Evolutionary conservation across 306 rosid species (phyloP).

Genomic region (Sicyos edulis): DNA sequence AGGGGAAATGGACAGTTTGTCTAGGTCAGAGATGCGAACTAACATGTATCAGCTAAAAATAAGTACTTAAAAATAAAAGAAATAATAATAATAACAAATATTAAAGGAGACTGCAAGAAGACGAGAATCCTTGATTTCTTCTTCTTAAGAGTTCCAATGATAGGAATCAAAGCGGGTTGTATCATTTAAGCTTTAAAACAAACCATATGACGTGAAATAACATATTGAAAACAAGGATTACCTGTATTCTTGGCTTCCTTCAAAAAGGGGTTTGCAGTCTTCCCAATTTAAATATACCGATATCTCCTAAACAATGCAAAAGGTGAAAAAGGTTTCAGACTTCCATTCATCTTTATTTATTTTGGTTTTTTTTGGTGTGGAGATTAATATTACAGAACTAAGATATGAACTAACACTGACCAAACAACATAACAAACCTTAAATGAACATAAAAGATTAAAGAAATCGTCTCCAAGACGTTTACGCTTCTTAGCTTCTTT

Average conservation of each 20-base stretch:
- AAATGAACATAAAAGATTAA: slow-evolving; percentile 48
- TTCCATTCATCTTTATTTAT: background rate
- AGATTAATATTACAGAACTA: background rate
- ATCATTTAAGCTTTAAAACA: slow-evolving; percentile 5
- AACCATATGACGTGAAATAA: background rate
- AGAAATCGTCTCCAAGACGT: slow-evolving; percentile 70
- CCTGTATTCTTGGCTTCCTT: slow-evolving; percentile 73
- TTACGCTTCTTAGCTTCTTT: slow-evolving; percentile 83
- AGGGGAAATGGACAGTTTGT: background rate
- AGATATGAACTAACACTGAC: slow-evolving; percentile 17
- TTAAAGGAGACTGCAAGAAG: background rate
- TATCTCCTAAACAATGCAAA: slow-evolving; percentile 56
- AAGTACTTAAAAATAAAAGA: background rate
- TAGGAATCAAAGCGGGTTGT: too few species aligned
- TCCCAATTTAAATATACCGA: slow-evolving; percentile 68
- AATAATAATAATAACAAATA: background rate
- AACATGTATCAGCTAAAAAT: too few species aligned
- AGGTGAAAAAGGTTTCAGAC: slow-evolving; percentile 6
- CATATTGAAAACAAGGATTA: slow-evolving; percentile 27
- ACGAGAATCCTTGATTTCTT: background rate
- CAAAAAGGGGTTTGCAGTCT: slow-evolving; percentile 50
- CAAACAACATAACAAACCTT: slow-evolving; percentile 44
- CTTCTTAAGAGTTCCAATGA: background rate
- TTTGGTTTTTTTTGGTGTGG: background rate
- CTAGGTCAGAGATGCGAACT: too few species aligned